phyloP scores from a whole-genome alignment of 2,329 filamentous ascomycete species.

The Phialophora verrucosa region DNA sequence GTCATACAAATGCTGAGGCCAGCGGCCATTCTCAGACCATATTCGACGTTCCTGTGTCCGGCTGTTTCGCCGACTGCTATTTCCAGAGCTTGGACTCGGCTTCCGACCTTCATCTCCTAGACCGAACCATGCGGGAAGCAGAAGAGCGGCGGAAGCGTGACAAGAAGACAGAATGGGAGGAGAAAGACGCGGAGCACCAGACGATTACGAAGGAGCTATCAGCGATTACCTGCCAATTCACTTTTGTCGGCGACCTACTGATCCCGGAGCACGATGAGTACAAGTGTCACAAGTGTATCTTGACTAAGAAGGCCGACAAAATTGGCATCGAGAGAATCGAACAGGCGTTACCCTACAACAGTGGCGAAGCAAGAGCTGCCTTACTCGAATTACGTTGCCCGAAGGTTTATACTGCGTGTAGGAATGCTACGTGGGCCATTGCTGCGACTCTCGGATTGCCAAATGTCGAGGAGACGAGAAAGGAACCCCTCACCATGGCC shows the following conservation, averaged over 20 bases:
- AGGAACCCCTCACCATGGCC: constrained; percentile 42
- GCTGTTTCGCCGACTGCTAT: constrained; percentile 57
- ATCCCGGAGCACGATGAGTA: constrained; percentile 10
- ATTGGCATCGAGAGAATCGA: constrained; percentile 23
- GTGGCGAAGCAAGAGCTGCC: constrained; percentile 45
- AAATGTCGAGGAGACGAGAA: constrained; percentile 10
- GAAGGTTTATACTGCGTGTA: constrained; percentile 54
- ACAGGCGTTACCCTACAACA: constrained; percentile 38
- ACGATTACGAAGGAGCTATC: constrained; percentile 12
- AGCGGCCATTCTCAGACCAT: constrained; percentile 48
- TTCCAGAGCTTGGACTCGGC: constrained; percentile 45
- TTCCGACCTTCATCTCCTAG: constrained; percentile 42
- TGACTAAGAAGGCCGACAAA: constrained; percentile 11
- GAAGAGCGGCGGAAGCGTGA: constrained; percentile 42
- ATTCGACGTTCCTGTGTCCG: constrained; percentile 51
- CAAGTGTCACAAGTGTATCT: constrained; percentile 22
- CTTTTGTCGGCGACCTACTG: constrained; percentile 7
- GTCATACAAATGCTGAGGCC: background rate
- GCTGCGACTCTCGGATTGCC: constrained; percentile 47
- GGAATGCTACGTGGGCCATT: constrained; percentile 60
- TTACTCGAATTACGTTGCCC: constrained; percentile 62
- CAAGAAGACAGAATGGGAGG: constrained; percentile 47
- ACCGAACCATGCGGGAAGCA: constrained; percentile 42
- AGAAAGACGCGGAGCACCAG: constrained; percentile 14
- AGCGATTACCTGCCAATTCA: constrained; percentile 3